phyloP scores from a whole-genome alignment of 1,284 basidiomycete species.

The Takashimella koratensis region DNA sequence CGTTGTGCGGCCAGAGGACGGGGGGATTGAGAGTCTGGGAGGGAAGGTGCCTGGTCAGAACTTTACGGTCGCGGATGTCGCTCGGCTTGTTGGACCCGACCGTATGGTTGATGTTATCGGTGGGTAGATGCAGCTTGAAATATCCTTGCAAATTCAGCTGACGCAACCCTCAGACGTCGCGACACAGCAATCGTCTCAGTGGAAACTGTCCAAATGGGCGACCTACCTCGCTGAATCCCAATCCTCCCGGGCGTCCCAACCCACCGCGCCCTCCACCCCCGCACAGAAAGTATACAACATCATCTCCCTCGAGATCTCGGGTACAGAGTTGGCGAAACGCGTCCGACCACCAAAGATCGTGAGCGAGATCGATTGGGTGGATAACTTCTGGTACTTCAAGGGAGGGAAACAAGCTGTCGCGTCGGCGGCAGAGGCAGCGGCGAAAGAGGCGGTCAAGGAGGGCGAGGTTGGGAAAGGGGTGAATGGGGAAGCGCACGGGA shows the following conservation, averaged over 20 bases:
- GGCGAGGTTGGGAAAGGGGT: slow-evolving; percentile 1
- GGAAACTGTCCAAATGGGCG: slow-evolving; percentile 88
- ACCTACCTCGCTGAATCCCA: slow-evolving; percentile 60
- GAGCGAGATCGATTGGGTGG: slow-evolving; percentile 92
- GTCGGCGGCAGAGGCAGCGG: slow-evolving; percentile 35
- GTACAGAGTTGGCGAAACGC: slow-evolving; percentile 66
- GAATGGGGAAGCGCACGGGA: neutral
- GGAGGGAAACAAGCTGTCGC: slow-evolving; percentile 21
- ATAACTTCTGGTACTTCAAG: slow-evolving; percentile 74
- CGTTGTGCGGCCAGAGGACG: slow-evolving; percentile 36
- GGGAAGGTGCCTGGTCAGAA: slow-evolving; percentile 39
- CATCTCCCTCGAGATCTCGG: slow-evolving; percentile 80
- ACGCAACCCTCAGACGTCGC: slow-evolving; percentile 67
- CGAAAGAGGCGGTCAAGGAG: neutral
- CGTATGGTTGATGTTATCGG: slow-evolving; percentile 84
- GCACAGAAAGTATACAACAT: slow-evolving; percentile 74
- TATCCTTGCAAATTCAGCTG: neutral
- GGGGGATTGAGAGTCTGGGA: slow-evolving; percentile 43
- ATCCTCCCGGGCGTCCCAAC: slow-evolving; percentile 14
- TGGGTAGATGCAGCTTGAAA: slow-evolving; percentile 44
- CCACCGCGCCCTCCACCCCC: slow-evolving; percentile 8
- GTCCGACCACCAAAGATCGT: slow-evolving; percentile 81
- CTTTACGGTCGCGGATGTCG: slow-evolving; percentile 62
- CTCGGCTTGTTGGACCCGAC: slow-evolving; percentile 70
- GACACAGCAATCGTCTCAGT: slow-evolving; percentile 70